Base-by-base conservation (phyloP, 177 flowering plant genomes). In the Telopea speciosissima region DNA sequence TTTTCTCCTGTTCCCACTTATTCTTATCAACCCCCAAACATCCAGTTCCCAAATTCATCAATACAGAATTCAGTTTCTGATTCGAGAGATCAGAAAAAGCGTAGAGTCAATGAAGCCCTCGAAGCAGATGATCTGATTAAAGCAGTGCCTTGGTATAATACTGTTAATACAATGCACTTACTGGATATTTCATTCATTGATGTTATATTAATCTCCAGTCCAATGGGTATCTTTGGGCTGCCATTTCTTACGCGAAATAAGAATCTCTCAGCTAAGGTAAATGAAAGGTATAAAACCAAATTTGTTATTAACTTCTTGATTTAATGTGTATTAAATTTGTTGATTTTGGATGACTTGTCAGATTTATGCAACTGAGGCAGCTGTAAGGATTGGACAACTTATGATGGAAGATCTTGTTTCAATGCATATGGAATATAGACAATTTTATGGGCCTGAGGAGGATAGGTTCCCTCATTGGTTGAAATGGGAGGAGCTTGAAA, bases 151-250 rank as follows among this genome's bases (percentile, higher is more conserved):
- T 88, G 90, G 86, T 95, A 83, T 68, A 91, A 85, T 77, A 84
- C 86, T 68, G 89, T 83, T 9, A 77, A 61, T 10, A 84, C 66
- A 71, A 79, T 93, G 84, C 85, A 85, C 65, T 58, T 87, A n/a
- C 91, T 93, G 98, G 83, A 89, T 78, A 74, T 75, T 66, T 79
- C 90, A 64, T 86, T 79, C 65, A 86, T 93, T 73, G 94, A 95
- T 76, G 66, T 90, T 68, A 90, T 95, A 21, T 67, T 95, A 72
- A 89, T 93, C 11, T 86, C 97, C 8, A 90, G 88, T 65, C 87
- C 95, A 0, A 85, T 83, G 90, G 99, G 96, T 42, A 87, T 93
- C 89, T 84, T 95, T 61, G 99, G 99, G 16, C 74, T 93, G 80
- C 98, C 99, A 1, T 95, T 87, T 80, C 85, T 93, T 24, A 87